Conservation (phyloP, 306 rosid genomes). For the Prunus persica region DNA sequence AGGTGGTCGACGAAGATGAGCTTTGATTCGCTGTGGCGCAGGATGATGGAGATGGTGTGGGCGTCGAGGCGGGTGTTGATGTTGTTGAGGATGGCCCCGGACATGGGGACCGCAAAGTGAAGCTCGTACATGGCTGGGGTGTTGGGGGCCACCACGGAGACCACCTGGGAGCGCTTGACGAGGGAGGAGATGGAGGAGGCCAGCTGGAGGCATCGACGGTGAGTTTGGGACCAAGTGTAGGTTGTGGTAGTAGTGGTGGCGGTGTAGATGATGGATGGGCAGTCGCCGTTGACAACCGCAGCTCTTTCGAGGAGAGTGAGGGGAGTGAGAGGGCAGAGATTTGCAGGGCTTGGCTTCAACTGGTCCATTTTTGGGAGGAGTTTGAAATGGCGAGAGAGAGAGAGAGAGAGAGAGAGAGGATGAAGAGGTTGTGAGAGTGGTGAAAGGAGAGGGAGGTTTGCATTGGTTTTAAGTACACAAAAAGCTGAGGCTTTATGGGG, state of each 20-base stretch:
- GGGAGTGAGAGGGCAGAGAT: conserved; percentile 57
- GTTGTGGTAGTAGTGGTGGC: conserved; percentile 13
- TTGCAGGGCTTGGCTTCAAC: conserved; percentile 28
- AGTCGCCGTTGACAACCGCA: conserved; percentile 33
- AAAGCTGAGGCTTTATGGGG: background rate
- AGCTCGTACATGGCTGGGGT: conserved; percentile 67
- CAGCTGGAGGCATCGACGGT: conserved; percentile 57
- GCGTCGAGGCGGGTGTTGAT: conserved; percentile 64
- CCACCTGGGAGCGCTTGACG: conserved; percentile 30
- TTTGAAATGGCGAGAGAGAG: background rate
- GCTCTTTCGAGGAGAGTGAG: conserved; percentile 54
- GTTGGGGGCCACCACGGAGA: conserved; percentile 68
- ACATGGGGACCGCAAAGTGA: conserved; percentile 73
- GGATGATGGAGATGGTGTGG: conserved; percentile 49
- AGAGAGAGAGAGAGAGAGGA: background rate
- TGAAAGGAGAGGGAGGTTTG: background rate
- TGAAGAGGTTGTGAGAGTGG: background rate
- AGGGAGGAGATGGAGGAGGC: conserved; percentile 52
- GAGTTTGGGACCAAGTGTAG: conserved; percentile 63
- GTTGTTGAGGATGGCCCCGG: conserved; percentile 61
- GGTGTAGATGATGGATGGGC: conserved; percentile 40
- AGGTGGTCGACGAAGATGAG: conserved; percentile 57
- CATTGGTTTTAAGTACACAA: background rate
- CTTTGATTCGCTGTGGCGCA: conserved; percentile 56
- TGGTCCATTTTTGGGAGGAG: conserved; percentile 19